Base-by-base conservation (phyloP, 352 stramenopile species). In the Pythium apleroticum region DNA sequence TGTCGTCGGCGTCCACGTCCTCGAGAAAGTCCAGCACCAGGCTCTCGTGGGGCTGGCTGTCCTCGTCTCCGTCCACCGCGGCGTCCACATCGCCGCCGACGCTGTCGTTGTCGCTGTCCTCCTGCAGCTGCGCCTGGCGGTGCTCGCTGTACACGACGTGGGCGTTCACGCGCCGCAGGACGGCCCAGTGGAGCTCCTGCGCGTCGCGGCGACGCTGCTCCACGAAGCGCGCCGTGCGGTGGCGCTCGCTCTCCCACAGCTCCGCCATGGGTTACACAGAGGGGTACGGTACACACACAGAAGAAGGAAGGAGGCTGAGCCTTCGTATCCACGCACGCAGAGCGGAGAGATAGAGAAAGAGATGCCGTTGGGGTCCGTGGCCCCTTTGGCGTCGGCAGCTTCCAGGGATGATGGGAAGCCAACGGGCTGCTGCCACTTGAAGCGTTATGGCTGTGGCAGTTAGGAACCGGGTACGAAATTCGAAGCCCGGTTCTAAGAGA, bases 11-110 rank as follows among this genome's bases (percentile, higher is more conserved):
- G 46, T 88, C 63, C 22, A 92, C 69, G 45, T 78, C 77, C 3
- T 53, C 64, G 35, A 92, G 59, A 53, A 92, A 92, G 28, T 83
- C 78, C 6, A 92, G 70, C 59, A 65, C 68, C 28, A 81, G 49
- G 14, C 76, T 65, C 15, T 54, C 41, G 12, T 10, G 57, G 50
- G 17, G 31, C 20, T 46, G 19, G 41, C 74, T 71, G 7, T 71
- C 27, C 30, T 70, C 56, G 6, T 71, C 68, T 10, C 74, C 68
- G n/a, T 17, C 39, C n/a, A 17, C 15, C 14, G n/a, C 49, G 6
- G 81, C 68, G 15, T 64, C 69, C 7, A 57, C 65, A 14, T 54
- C 17, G 12, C 14, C 35, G 11, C 60, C 68, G 20, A 52, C 53
- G 39, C 20, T 22, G 11, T 35, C 5, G 4, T 39, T 30, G 20